Evolutionary conservation across 2,329 filamentous ascomycete species (phyloP).

Genomic region (Calonectria pseudoturangicola): DNA sequence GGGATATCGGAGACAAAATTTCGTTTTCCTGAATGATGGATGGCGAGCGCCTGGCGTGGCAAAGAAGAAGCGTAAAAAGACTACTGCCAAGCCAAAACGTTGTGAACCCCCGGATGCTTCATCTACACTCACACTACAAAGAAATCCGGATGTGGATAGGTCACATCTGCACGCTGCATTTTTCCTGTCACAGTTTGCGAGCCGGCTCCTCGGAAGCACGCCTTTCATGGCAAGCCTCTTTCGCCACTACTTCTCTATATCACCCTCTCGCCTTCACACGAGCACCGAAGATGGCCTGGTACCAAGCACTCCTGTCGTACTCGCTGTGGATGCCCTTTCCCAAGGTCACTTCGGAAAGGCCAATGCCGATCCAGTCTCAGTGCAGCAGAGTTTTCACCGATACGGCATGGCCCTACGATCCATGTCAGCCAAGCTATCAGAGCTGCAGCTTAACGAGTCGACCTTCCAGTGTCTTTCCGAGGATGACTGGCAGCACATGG

Average conservation of each 20-base stretch:
- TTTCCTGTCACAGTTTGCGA: conserved; percentile 6
- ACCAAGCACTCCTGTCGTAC: background rate
- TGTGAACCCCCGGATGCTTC: background rate
- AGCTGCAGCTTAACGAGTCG: background rate
- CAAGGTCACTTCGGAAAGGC: conserved; percentile 19
- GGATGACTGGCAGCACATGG: conserved; percentile 24
- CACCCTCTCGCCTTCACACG: background rate
- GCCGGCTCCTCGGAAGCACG: background rate
- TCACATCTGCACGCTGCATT: conserved; percentile 2
- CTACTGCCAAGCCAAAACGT: background rate
- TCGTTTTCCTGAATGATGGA: conserved; percentile 22
- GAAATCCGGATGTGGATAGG: background rate
- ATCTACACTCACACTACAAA: background rate
- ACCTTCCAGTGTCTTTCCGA: background rate
- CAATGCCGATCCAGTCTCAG: conserved; percentile 13
- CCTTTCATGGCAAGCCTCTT: background rate
- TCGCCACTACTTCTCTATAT: conserved; percentile 1
- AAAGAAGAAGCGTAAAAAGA: background rate
- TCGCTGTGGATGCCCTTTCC: conserved; percentile 13
- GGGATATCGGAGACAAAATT: conserved; percentile 22
- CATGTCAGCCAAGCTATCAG: conserved; percentile 9
- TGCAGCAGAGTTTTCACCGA: background rate
- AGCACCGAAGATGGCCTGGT: background rate
- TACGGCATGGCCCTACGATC: conserved; percentile 8
- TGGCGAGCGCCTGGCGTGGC: conserved; percentile 25